phyloP scores from a whole-genome alignment of 108 stramenopile species.

The Skeletonema tropicum region DNA sequence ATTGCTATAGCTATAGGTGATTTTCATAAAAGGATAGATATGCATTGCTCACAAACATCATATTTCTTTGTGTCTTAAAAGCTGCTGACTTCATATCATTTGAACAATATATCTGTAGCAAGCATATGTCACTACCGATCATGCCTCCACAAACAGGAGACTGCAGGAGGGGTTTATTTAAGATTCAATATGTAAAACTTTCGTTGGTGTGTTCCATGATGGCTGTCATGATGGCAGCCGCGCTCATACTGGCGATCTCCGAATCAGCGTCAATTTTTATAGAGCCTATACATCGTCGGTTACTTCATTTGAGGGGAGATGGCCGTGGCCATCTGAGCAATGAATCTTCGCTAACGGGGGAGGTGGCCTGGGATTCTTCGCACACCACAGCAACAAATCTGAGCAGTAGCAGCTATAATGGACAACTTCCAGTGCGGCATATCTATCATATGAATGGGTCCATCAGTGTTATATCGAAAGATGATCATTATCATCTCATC shows the following conservation, averaged over 20 bases:
- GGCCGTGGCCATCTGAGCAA: not conserved
- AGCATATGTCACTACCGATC: not conserved
- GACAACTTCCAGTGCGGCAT: not conserved
- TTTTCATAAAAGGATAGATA: too few species aligned
- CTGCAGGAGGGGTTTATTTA: not conserved
- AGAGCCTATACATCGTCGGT: not conserved
- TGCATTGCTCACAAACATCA: too few species aligned
- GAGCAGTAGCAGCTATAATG: not conserved
- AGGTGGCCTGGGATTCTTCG: not conserved
- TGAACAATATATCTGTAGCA: not conserved
- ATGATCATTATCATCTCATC: not conserved
- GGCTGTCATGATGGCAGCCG: not conserved
- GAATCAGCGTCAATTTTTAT: not conserved
- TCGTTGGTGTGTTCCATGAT: not conserved
- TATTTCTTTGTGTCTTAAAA: too few species aligned
- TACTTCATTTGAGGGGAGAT: not conserved
- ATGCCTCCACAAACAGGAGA: not conserved
- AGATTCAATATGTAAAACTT: not conserved
- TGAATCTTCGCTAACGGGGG: not conserved
- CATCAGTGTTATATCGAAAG: constrained; percentile 2
- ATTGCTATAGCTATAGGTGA: too few species aligned
- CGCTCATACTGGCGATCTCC: not conserved
- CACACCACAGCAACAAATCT: not conserved
- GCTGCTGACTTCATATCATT: not conserved
- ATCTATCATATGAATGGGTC: not conserved